These are phyloP conservation scores for Psilocybe mexicana DNA, from an alignment of 1,284 basidiomycete genomes.

Conservation along the genomic window DNA sequence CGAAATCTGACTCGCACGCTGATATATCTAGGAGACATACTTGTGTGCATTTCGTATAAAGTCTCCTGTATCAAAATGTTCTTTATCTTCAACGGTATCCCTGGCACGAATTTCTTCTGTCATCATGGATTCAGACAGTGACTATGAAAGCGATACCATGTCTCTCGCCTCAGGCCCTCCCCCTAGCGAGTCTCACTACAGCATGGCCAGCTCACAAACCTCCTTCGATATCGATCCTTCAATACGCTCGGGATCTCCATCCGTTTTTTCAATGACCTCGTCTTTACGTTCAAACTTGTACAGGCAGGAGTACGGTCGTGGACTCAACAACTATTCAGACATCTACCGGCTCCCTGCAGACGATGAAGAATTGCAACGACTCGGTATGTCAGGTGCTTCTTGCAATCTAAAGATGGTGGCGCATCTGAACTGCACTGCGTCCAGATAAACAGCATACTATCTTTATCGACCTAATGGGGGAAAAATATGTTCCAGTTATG, in stretches of 20 bases:
- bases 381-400: conserved; percentile 45
- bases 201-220: conserved; percentile 44
- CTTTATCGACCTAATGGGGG: conserved; percentile 61
- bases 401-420: background rate
- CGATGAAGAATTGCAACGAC: conserved; percentile 67
- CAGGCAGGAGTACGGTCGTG: conserved; percentile 66
- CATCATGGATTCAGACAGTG: conserved; percentile 31
- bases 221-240: conserved; percentile 44
- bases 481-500: conserved; percentile 59
- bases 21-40: conserved; percentile 2
- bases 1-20: conserved; percentile 24
- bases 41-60: conserved; percentile 5
- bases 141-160: conserved; percentile 35
- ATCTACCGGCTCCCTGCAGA: conserved; percentile 76
- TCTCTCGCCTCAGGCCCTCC: conserved; percentile 40
- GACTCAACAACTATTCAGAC: conserved; percentile 75
- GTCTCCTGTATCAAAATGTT: conserved; percentile 7
- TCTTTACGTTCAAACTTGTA: conserved; percentile 60
- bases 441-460: conserved; percentile 68
- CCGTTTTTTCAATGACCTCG: conserved; percentile 67
- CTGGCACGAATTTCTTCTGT: background rate
- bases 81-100: background rate
- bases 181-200: conserved; percentile 36
- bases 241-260: conserved; percentile 67
- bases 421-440: background rate